Conservation (phyloP, 129 eudicot genomes). For the Flaveria bidentis region DNA sequence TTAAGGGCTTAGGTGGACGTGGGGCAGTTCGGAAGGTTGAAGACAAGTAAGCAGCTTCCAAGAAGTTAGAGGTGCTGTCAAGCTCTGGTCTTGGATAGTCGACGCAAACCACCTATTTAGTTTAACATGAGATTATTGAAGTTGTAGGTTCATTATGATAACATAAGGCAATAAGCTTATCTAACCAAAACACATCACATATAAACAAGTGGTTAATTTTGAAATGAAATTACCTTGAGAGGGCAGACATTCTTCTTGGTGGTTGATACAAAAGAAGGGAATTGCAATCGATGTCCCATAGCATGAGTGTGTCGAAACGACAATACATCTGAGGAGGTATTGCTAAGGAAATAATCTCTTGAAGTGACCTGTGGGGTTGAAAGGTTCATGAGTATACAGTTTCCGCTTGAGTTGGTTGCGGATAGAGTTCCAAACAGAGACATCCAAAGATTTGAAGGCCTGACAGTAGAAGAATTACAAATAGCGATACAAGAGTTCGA, state of each 20-base stretch:
- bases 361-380: slow-evolving; percentile 40
- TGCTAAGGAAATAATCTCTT: neutral
- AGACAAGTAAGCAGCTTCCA: slow-evolving; percentile 92
- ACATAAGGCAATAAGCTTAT: too few relatives aligned
- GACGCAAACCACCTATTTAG: slow-evolving; percentile 64
- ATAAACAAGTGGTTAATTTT: too few relatives aligned
- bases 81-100: slow-evolving; percentile 98
- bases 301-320: slow-evolving; percentile 45
- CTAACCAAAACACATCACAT: too few relatives aligned
- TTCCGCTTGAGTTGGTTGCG: slow-evolving; percentile 9
- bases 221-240: slow-evolving; percentile 48
- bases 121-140: neutral
- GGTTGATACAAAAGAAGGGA: slow-evolving; percentile 35
- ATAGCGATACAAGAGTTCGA: too few relatives aligned
- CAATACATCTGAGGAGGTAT: neutral
- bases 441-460: neutral
- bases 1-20: slow-evolving; percentile 78
- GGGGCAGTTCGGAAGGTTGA: slow-evolving; percentile 64
- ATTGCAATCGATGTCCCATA: slow-evolving; percentile 41
- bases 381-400: slow-evolving; percentile 8
- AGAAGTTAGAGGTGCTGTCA: slow-evolving; percentile 72
- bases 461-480: too few relatives aligned
- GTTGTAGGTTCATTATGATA: too few relatives aligned
- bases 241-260: slow-evolving; percentile 35
- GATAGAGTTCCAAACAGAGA: neutral